Evolutionary conservation across 257 asterid species (phyloP), one percentile per base, ranked within the genome.

Genomic region (Solanum stenotomum): DNA sequence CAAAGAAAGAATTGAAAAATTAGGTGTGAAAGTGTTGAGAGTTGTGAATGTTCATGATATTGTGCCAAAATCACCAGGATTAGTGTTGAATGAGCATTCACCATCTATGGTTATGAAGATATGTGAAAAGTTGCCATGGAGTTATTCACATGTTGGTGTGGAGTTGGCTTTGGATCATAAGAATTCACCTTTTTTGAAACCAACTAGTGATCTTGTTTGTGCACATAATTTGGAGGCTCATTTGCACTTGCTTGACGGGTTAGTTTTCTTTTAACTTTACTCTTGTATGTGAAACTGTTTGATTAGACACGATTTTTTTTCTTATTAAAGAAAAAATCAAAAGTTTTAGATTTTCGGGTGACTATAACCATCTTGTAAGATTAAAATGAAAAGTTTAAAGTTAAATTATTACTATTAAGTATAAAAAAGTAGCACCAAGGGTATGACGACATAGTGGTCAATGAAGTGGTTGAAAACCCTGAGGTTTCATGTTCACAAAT

Each of bases 241-340:
- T 40, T 84, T 94, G 37, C 96, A 94, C 86, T 86, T 94, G 84
- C 92, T 94, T 56, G 95, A 94, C 68, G 96, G 96, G 96, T 93
- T 31, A 86, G 94, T 89, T 40, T 13, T 15, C 63, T 10, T 6
- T 52, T 6, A 2, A 49, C 38, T 61, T 40, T 6, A 13, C 15
- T 13, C 1, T 10, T 68, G 4, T 10, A 8, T 6, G 13, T 27
- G 14, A 49, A 49, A 49, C 1, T 49, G 22, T 49, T 49, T 49
- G 59, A 49, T 5, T 49, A 5, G 59, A 49, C 8, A 15, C 8
- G 20, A 15, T 2, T 5, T 49, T 5, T 2, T 49, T 49, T 35
- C 8, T 52, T 15, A 16, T 6, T 16, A 52, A 52, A 18, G 9
- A 52, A 6, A 18, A 2, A 13, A 15, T 35, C 1, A 49, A 15